These are phyloP conservation scores for Jatropha podagrica DNA, from an alignment of 441 rosid species.

Conservation along the genomic window DNA sequence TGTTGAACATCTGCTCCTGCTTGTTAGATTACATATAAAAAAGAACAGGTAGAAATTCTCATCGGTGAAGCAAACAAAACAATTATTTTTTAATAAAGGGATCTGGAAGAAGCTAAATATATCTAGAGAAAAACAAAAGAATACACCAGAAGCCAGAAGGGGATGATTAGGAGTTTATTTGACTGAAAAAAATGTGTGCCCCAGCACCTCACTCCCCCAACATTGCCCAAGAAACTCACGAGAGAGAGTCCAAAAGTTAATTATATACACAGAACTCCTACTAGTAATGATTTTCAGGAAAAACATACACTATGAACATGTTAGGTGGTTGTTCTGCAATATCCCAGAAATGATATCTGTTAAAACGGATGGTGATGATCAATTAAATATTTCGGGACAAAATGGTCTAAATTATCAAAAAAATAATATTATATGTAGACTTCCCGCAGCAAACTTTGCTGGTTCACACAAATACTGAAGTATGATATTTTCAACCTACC, in stretches of 20 bases:
- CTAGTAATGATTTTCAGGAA: neutral
- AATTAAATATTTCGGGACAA: neutral
- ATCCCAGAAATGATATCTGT: neutral
- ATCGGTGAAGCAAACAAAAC: too few relatives aligned
- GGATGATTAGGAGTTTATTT: neutral
- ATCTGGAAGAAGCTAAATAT: neutral
- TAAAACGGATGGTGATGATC: neutral
- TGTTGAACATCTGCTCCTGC: neutral
- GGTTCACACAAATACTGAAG: constrained; percentile 3
- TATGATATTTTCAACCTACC: constrained; percentile 40
- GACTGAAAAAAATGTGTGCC: neutral
- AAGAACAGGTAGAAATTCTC: too few relatives aligned
- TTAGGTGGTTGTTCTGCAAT: neutral
- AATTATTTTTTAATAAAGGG: neutral
- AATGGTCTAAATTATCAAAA: constrained; percentile 10
- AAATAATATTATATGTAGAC: neutral
- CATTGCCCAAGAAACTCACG: neutral
- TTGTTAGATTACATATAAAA: neutral
- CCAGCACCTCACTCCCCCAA: neutral
- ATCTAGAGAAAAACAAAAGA: neutral
- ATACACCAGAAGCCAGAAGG: neutral
- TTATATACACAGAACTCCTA: neutral
- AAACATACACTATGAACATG: neutral
- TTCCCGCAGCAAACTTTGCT: constrained; percentile 10
- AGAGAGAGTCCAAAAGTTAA: neutral